Percentiles rank a stretch among this genome's conserved stretches.
Conservation (phyloP, 768 basidiomycete genomes). For the Boletus subparvulus region DNA sequence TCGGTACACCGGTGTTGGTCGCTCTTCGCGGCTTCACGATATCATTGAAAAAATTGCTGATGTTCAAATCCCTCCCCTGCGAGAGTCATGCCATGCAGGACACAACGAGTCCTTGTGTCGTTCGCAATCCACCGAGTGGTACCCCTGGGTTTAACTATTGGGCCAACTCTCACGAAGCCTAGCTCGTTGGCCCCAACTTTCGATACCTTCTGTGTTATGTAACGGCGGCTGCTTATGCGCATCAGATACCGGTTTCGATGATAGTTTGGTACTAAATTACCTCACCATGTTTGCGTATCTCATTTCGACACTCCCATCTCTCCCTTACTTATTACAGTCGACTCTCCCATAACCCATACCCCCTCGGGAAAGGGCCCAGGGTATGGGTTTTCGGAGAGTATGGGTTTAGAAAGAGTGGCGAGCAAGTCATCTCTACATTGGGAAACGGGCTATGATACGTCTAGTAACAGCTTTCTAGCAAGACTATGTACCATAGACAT, state of each 20-base stretch:
- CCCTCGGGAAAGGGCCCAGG: too few relatives aligned
- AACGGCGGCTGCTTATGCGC: background rate
- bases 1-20: background rate
- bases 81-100: conserved; percentile 4
- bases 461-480: too few relatives aligned
- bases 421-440: too few relatives aligned
- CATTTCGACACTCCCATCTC: too few relatives aligned
- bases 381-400: too few relatives aligned
- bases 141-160: background rate
- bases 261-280: background rate
- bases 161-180: background rate
- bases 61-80: background rate
- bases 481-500: too few relatives aligned
- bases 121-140: background rate
- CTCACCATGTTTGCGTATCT: too few relatives aligned
- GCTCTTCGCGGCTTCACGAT: background rate
- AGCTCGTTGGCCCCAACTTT: background rate
- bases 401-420: too few relatives aligned
- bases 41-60: background rate
- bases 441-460: too few relatives aligned
- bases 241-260: background rate
- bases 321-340: too few relatives aligned
- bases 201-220: background rate
- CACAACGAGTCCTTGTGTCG: background rate
- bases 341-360: too few relatives aligned